Percentiles rank a stretch among this genome's conserved stretches.
Conservation (phyloP, 305 asterid genomes). For the Rubia peregrina region DNA sequence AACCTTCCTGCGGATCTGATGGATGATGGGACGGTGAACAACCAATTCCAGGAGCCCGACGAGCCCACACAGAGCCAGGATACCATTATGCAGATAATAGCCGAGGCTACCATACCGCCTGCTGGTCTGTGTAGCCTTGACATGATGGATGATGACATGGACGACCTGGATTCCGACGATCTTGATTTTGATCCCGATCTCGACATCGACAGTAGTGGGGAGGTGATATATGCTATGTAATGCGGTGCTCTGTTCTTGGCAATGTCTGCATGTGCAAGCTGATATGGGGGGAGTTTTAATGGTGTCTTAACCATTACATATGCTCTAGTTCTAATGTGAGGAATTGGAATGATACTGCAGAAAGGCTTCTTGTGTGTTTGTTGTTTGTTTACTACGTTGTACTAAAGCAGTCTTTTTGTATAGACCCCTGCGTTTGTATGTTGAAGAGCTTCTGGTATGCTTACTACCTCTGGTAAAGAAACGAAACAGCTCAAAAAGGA, state of each 20-base stretch:
- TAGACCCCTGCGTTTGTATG: neutral
- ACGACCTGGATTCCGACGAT: conserved; percentile 85
- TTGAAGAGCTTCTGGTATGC: neutral
- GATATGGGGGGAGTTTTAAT: neutral
- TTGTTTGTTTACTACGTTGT: conserved; percentile 18
- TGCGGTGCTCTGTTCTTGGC: conserved; percentile 3
- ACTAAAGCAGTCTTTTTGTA: neutral
- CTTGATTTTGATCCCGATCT: conserved; percentile 86
- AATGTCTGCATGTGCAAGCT: neutral
- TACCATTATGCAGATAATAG: conserved; percentile 81
- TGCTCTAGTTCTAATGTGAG: neutral
- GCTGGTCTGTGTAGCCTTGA: conserved; percentile 69
- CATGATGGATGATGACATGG: conserved; percentile 91
- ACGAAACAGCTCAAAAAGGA: too few species aligned
- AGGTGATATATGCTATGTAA: conserved; percentile 82
- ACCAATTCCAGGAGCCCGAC: conserved; percentile 81
- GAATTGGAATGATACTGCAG: neutral
- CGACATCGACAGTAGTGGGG: conserved; percentile 98
- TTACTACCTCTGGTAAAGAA: neutral
- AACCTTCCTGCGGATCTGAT: conserved; percentile 89
- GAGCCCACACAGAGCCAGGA: conserved; percentile 88
- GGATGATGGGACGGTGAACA: conserved; percentile 56
- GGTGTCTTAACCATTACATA: neutral
- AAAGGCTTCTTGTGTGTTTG: neutral
- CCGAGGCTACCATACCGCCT: conserved; percentile 91